Evolutionary conservation across 192 early-diverging fungal species (phyloP).

Genomic region (Linnemannia zychae): DNA sequence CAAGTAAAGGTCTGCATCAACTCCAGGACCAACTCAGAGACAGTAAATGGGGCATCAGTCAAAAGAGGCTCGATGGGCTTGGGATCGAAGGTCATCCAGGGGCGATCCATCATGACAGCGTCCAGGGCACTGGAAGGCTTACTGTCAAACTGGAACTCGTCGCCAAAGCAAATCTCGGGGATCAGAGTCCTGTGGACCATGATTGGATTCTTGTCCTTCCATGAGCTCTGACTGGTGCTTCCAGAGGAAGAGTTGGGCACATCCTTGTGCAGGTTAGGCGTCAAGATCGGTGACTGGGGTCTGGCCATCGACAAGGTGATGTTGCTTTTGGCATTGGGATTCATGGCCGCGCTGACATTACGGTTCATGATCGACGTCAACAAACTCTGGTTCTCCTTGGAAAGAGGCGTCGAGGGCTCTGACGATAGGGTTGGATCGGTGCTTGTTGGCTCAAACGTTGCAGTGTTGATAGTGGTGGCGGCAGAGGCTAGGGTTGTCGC

Average conservation of each 20-base stretch:
- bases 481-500: slow-evolving; percentile 9
- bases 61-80: neutral
- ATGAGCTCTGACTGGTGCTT: slow-evolving; percentile 25
- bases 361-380: slow-evolving; percentile 50
- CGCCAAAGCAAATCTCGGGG: slow-evolving; percentile 48
- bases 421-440: slow-evolving; percentile 1
- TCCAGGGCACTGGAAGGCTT: slow-evolving; percentile 19
- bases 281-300: slow-evolving; percentile 50
- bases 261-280: slow-evolving; percentile 49
- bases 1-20: slow-evolving; percentile 34
- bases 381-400: slow-evolving; percentile 46
- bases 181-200: slow-evolving; percentile 53
- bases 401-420: slow-evolving; percentile 20
- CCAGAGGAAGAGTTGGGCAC: slow-evolving; percentile 49
- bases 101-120: slow-evolving; percentile 31
- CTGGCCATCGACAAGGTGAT: slow-evolving; percentile 27
- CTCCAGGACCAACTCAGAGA: slow-evolving; percentile 28
- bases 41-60: slow-evolving; percentile 10
- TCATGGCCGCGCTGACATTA: slow-evolving; percentile 28
- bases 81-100: slow-evolving; percentile 27
- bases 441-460: slow-evolving; percentile 2
- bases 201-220: slow-evolving; percentile 56
- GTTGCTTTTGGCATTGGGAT: slow-evolving; percentile 43
- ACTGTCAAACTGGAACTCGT: slow-evolving; percentile 42
- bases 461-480: slow-evolving; percentile 7